These are phyloP conservation scores for Cunninghamia lanceolata DNA, from an alignment of 75 land plant genomes.

Conservation along the genomic window DNA sequence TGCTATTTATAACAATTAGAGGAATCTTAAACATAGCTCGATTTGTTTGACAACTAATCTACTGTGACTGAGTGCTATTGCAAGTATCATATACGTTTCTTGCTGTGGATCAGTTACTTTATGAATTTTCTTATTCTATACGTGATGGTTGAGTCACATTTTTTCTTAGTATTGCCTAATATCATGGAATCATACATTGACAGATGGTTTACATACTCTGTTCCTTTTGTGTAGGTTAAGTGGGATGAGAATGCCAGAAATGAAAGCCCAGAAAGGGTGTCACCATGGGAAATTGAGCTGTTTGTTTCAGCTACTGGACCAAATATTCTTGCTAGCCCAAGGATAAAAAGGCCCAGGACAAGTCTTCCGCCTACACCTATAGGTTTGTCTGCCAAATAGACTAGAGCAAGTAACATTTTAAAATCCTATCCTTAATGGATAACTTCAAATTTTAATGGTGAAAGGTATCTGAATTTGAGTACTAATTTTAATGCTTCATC, in stretches of 20 bases:
- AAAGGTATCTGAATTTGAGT: background rate
- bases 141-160: background rate
- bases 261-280: constrained; percentile 39
- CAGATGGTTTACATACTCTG: background rate
- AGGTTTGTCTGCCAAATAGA: background rate
- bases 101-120: background rate
- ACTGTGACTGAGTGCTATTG: background rate
- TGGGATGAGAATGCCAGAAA: constrained; percentile 42
- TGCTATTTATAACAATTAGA: no score
- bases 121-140: background rate
- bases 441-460: background rate
- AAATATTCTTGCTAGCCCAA: constrained; percentile 16
- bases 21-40: no score
- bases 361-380: constrained; percentile 1
- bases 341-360: constrained; percentile 11
- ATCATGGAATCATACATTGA: no score
- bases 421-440: background rate
- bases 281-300: constrained; percentile 57
- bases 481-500: background rate
- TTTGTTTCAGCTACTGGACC: constrained; percentile 13
- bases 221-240: constrained; percentile 10
- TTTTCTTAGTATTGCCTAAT: background rate
- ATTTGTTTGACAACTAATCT: background rate
- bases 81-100: background rate
- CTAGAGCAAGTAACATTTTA: background rate